phyloP scores from a whole-genome alignment of 768 basidiomycete genomes.

The Amanita pseudoporphyria region DNA sequence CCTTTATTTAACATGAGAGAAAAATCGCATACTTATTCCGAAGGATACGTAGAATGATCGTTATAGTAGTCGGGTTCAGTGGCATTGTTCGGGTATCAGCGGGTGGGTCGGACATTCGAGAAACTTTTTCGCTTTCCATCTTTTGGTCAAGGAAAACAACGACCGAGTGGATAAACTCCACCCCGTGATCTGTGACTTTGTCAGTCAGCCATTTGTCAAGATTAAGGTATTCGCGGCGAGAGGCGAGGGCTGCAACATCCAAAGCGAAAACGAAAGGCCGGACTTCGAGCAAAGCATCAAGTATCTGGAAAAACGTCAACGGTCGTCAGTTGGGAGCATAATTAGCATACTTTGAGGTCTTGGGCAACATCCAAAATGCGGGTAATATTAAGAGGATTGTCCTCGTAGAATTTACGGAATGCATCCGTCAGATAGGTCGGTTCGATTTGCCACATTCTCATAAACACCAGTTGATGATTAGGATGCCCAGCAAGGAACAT shows the following conservation, averaged over 20 bases:
- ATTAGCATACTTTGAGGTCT: constrained; percentile 66
- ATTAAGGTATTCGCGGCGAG: constrained; percentile 88
- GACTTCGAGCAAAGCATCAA: constrained; percentile 87
- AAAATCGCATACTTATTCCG: constrained; percentile 59
- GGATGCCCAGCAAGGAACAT: constrained; percentile 92
- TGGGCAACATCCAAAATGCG: constrained; percentile 92
- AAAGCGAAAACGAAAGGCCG: constrained; percentile 84
- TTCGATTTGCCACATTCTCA: constrained; percentile 90
- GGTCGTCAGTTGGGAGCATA: background rate
- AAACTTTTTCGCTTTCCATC: constrained; percentile 79
- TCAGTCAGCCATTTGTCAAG: constrained; percentile 95
- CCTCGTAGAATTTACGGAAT: constrained; percentile 87
- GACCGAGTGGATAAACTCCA: constrained; percentile 79
- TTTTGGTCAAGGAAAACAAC: constrained; percentile 88
- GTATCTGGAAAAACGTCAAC: constrained; percentile 43
- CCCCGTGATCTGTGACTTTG: constrained; percentile 72
- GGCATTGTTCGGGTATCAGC: constrained; percentile 78
- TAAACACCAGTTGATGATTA: constrained; percentile 94
- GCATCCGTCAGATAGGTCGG: constrained; percentile 79
- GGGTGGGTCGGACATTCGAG: constrained; percentile 67
- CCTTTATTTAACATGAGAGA: background rate
- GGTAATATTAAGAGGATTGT: constrained; percentile 88
- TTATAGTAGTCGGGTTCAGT: constrained; percentile 79
- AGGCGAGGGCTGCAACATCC: constrained; percentile 91
- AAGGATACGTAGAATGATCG: constrained; percentile 85